Evolutionary conservation across 805 yeast genomes (phyloP).

Genomic region (Candida odintsovae): DNA sequence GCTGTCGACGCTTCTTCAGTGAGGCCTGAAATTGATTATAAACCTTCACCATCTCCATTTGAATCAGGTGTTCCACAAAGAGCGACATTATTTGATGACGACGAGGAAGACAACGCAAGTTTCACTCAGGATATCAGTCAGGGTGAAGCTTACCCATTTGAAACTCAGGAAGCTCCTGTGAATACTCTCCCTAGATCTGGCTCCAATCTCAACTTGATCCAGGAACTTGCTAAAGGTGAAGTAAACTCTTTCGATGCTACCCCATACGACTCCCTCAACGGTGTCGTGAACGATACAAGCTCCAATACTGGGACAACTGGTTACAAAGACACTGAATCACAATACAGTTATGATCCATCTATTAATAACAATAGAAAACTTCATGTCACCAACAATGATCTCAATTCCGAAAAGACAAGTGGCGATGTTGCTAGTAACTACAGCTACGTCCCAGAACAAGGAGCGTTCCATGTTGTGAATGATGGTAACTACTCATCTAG

Average conservation of each 20-base stretch:
- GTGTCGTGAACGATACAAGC: not conserved
- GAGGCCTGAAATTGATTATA: constrained; percentile 7
- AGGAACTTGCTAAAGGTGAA: not conserved
- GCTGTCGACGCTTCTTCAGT: constrained; percentile 1
- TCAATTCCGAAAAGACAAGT: not conserved
- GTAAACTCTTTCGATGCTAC: not conserved
- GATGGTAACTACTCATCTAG: constrained; percentile 21
- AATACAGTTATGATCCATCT: not conserved
- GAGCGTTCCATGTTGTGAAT: constrained; percentile 24
- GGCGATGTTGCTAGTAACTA: not conserved
- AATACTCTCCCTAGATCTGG: not conserved
- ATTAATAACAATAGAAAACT: not conserved
- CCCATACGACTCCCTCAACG: not conserved
- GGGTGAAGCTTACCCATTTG: not conserved
- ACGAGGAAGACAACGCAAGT: not conserved
- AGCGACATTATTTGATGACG: not conserved
- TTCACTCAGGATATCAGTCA: not conserved
- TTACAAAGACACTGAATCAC: not conserved
- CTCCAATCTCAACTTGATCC: not conserved
- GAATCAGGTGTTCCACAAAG: not conserved
- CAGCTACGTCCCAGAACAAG: not conserved
- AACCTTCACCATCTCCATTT: constrained; percentile 1
- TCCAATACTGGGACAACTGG: not conserved
- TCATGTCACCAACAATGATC: not conserved
- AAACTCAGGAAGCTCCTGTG: not conserved